phyloP scores from a whole-genome alignment of 2,329 filamentous ascomycete genomes.

The Colletotrichum phormii region DNA sequence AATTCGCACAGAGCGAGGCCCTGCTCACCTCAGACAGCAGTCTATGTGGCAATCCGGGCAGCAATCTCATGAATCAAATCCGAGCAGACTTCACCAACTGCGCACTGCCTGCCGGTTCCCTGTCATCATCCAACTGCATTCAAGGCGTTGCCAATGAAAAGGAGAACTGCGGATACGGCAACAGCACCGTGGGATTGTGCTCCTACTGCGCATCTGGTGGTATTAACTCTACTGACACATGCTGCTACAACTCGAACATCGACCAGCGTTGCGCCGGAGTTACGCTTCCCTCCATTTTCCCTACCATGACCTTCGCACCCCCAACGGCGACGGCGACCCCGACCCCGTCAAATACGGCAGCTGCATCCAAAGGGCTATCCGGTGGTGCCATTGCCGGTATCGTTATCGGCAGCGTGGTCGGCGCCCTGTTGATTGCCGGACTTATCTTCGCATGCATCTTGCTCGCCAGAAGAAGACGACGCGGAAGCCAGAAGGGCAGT shows the following conservation, averaged over 20 bases:
- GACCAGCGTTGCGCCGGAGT: slow-evolving; percentile 79
- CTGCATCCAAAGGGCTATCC: slow-evolving; percentile 63
- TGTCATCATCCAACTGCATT: slow-evolving; percentile 80
- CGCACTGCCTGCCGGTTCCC: slow-evolving; percentile 81
- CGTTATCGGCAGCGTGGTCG: slow-evolving; percentile 83
- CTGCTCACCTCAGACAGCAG: slow-evolving; percentile 79
- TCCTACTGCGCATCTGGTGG: slow-evolving; percentile 87
- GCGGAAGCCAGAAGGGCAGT: slow-evolving; percentile 73
- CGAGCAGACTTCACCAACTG: slow-evolving; percentile 94
- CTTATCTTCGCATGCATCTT: slow-evolving; percentile 76
- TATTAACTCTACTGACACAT: slow-evolving; percentile 93
- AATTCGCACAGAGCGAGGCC: slow-evolving; percentile 90
- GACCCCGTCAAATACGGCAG: slow-evolving; percentile 43
- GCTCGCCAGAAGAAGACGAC: slow-evolving; percentile 62
- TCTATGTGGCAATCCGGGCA: slow-evolving; percentile 76
- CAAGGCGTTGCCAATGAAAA: slow-evolving; percentile 83
- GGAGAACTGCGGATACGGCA: slow-evolving; percentile 85
- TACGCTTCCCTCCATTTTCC: slow-evolving; percentile 79
- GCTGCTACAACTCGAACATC: slow-evolving; percentile 87
- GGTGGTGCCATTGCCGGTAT: slow-evolving; percentile 93
- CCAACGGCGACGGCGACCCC: slow-evolving; percentile 60
- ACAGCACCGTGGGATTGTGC: slow-evolving; percentile 81
- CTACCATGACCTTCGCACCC: slow-evolving; percentile 71
- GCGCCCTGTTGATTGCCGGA: slow-evolving; percentile 74
- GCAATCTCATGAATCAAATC: slow-evolving; percentile 79